Conservation (phyloP, 1,139 yeast genomes). For the Yarrowia galli region DNA sequence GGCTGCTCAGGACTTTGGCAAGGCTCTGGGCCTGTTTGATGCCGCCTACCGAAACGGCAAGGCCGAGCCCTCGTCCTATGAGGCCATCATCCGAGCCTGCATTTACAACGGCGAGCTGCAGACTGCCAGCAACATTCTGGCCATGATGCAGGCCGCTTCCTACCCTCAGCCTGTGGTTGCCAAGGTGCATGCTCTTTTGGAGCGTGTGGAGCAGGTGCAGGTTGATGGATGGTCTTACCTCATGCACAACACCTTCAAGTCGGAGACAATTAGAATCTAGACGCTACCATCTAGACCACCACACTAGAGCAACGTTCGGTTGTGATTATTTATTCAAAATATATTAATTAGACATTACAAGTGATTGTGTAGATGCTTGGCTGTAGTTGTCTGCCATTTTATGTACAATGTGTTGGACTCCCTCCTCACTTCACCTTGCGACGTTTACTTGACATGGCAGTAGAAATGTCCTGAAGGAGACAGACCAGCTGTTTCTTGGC, state of each 20-base stretch:
- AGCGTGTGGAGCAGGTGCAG: slow-evolving; percentile 16
- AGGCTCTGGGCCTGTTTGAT: slow-evolving; percentile 50
- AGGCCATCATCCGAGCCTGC: slow-evolving; percentile 51
- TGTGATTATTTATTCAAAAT: slow-evolving; percentile 34
- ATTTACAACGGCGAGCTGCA: slow-evolving; percentile 46
- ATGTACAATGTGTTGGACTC: background rate
- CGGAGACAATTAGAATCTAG: slow-evolving; percentile 35
- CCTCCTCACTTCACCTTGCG: no score
- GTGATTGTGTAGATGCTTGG: background rate
- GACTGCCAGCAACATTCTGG: slow-evolving; percentile 47
- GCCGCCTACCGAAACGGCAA: slow-evolving; percentile 44
- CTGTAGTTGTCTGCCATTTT: background rate
- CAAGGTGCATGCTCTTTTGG: slow-evolving; percentile 44
- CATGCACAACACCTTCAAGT: slow-evolving; percentile 38
- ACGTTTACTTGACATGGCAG: no score
- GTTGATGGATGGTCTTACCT: slow-evolving; percentile 22
- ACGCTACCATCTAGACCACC: background rate
- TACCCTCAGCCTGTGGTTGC: slow-evolving; percentile 50
- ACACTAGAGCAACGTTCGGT: slow-evolving; percentile 31
- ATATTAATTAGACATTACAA: slow-evolving; percentile 21
- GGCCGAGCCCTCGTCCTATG: slow-evolving; percentile 53
- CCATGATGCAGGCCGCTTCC: slow-evolving; percentile 46
- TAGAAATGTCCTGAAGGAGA: no score
- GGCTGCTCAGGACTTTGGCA: slow-evolving; percentile 49
- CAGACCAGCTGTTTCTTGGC: no score